A percentile compares a stretch with the other conserved stretches of the same genome.
These are phyloP conservation scores for Phytophthora pisi DNA, from an alignment of 352 stramenopile genomes.

Conservation along the genomic window DNA sequence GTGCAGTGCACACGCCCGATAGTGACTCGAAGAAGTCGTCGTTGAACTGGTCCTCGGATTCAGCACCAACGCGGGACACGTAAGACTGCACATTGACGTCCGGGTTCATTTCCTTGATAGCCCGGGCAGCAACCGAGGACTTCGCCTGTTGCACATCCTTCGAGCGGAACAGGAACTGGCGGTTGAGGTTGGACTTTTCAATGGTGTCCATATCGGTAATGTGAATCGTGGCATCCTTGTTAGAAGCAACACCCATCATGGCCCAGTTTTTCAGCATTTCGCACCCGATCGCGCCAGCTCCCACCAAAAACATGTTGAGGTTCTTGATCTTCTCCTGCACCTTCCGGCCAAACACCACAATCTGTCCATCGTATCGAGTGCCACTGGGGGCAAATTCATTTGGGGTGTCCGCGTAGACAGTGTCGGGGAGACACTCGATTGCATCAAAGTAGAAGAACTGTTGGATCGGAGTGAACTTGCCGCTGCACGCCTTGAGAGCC, in stretches of 20 bases:
- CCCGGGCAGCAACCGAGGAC: constrained; percentile 91
- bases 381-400: constrained; percentile 71
- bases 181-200: constrained; percentile 98
- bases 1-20: constrained; percentile 96
- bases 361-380: constrained; percentile 93
- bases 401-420: constrained; percentile 46
- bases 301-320: constrained; percentile 97
- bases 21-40: constrained; percentile 98
- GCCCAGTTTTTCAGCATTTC: constrained; percentile 99
- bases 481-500: constrained; percentile 98
- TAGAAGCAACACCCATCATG: constrained; percentile 97
- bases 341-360: constrained; percentile 88
- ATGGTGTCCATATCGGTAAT: constrained; percentile 99
- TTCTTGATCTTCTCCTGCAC: constrained; percentile 86
- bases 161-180: constrained; percentile 99
- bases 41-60: constrained; percentile 98
- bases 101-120: constrained; percentile 96
- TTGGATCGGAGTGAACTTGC: constrained; percentile 99
- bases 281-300: constrained; percentile 98
- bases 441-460: constrained; percentile 99
- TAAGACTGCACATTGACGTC: constrained; percentile 92
- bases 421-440: constrained; percentile 94
- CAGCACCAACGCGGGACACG: constrained; percentile 85
- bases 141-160: constrained; percentile 98
- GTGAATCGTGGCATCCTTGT: constrained; percentile 87